Base-by-base conservation (phyloP, 2,329 filamentous ascomycete species). In the Exophiala phaeomuriformis region DNA sequence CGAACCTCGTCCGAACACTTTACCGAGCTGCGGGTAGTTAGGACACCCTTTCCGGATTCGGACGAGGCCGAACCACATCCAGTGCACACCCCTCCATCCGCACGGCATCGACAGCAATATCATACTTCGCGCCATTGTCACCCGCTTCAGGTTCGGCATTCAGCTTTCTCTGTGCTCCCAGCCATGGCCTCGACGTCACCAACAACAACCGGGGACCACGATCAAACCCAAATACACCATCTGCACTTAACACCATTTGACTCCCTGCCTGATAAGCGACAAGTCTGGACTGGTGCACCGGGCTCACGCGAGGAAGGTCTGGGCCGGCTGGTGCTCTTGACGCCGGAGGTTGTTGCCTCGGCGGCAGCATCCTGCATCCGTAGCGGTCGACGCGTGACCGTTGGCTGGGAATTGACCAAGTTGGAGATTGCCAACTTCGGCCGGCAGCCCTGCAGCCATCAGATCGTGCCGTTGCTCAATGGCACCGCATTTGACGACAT, bases 371-470 rank as follows among this genome's bases (percentile, higher is more conserved):
- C 69, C 3, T 74, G 78, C 59, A 80, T 82, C 60, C 70, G 68
- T 37, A 75, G 73, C 0, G 79, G 79, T 8, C 68, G 69, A 19
- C 71, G 77, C 32, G 72, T 80, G 28, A 75, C 75, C 6, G 69
- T 82, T 37, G 73, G 73, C 29, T 82, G 79, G 79, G 75, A 78
- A 28, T 63, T 82, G 55, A 75, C 72, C 19, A 81, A 81, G 60
- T 66, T 81, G 2, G 77, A 81, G 53, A 72, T 76, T 58, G 76
- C 78, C 1, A 76, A 77, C 55, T 76, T 81, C 58, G 73, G 74
- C 41, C 72, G 79, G 1, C 72, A 75, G 33, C 72, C 75, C 5
- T 75, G 74, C 47, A 66, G 75, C 32, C 78, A 80, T 58, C 71
- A 72, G 51, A 75, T 81, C 51, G 68, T 77, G 1, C 71, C 74